phyloP scores from a whole-genome alignment of 2,329 filamentous ascomycete species.

The Pseudogymnoascus sp. region DNA sequence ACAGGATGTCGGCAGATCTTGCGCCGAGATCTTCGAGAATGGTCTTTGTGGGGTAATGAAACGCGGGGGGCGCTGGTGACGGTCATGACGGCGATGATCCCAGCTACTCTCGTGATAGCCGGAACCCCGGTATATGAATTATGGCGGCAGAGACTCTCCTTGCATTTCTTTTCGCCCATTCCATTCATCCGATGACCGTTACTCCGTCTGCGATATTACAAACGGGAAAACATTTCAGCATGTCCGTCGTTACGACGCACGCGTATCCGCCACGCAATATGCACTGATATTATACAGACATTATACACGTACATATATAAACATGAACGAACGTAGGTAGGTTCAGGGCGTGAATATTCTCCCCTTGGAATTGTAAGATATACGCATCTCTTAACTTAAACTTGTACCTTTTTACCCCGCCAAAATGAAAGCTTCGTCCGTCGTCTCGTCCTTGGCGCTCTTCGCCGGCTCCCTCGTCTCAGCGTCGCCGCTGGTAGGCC shows the following conservation, averaged over 20 bases:
- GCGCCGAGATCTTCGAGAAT: slow-evolving; percentile 10
- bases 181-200: neutral
- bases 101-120: slow-evolving; percentile 2
- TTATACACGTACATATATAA: neutral
- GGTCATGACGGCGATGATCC: neutral
- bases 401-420: neutral
- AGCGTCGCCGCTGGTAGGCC: neutral
- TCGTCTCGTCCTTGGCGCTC: slow-evolving; percentile 6
- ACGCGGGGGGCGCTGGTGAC: neutral
- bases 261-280: neutral
- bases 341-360: neutral
- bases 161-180: neutral
- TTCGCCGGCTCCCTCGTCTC: neutral
- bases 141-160: neutral
- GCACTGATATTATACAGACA: neutral
- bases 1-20: neutral
- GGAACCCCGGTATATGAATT: neutral
- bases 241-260: slow-evolving; percentile 1
- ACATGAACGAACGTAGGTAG: neutral
- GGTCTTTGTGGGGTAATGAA: slow-evolving; percentile 11
- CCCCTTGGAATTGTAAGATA: neutral
- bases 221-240: slow-evolving; percentile 8
- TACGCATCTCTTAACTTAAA: slow-evolving; percentile 1
- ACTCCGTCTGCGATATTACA: neutral
- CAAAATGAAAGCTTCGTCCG: slow-evolving; percentile 4